Percentiles rank a stretch among this genome's conserved stretches.
phyloP scores from a whole-genome alignment of 306 rosid genomes.

The Rubus parviflorus region DNA sequence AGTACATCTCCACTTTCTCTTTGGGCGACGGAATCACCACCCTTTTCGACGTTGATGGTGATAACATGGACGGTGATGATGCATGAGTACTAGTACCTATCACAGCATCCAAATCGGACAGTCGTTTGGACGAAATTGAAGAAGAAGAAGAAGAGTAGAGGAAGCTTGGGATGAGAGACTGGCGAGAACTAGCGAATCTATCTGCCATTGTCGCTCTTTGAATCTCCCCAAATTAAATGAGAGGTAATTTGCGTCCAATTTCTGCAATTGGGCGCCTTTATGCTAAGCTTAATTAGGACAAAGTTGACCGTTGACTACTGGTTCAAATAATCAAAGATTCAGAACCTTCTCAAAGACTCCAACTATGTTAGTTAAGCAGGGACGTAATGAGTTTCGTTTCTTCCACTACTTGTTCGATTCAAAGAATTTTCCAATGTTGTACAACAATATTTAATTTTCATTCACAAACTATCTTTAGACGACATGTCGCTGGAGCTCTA shows the following conservation, averaged over 20 bases:
- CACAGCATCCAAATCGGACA: constrained; percentile 28
- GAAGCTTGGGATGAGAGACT: constrained; percentile 55
- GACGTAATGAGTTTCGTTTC: background rate
- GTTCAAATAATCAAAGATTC: background rate
- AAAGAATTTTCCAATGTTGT: too few relatives aligned
- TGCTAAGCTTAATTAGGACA: too few relatives aligned
- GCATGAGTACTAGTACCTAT: background rate
- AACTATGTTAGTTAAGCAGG: background rate
- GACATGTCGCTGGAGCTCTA: background rate
- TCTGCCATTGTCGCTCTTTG: constrained; percentile 6
- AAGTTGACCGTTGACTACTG: too few relatives aligned
- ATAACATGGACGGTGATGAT: constrained; percentile 15
- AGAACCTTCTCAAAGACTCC: background rate
- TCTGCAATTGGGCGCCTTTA: too few relatives aligned
- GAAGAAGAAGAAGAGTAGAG: constrained; percentile 46
- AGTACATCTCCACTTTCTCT: constrained; percentile 52
- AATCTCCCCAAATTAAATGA: background rate
- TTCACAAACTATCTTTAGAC: background rate
- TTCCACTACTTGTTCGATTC: too few relatives aligned
- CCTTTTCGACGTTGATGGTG: constrained; percentile 4
- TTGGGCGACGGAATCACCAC: constrained; percentile 52
- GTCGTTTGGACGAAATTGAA: constrained; percentile 17
- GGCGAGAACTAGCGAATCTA: constrained; percentile 22
- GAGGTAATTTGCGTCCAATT: background rate
- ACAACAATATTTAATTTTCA: too few relatives aligned